Base-by-base conservation (phyloP, 2,329 filamentous ascomycete genomes). In the Aspergillus quadrilineatus region DNA sequence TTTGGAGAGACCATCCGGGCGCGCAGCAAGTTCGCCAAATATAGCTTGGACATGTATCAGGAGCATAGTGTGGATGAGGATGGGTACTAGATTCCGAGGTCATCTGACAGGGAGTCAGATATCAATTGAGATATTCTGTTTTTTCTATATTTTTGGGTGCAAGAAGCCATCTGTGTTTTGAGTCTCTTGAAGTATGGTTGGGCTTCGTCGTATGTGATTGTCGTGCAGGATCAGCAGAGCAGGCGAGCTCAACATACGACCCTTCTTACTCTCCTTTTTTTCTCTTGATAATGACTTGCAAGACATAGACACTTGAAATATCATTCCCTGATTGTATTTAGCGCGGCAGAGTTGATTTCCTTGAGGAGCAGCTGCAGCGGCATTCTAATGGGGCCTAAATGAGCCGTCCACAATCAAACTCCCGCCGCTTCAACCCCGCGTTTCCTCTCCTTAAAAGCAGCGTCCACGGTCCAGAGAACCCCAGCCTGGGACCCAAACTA, bases 11-110 rank as follows among this genome's bases (percentile, higher is more conserved):
- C 48, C 4, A 65, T 76, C 29, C 62, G 75, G 15, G 60, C 65
- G 36, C 57, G 66, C 39, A 76, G 71, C 60, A 58, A 66, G 34
- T 75, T 74, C 63, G 73, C 72, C 9, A 64, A 62, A 39, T 67
- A 73, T 49, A 69, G 66, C 45, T 46, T 67, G 57, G 56, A 62
- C 41, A 62, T 69, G 32, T 68, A 69, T 55, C 47, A 61, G 29
- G 63, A 67, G 42, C 65, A 67, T 43, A 63, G 60, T 15, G 61
- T 69, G 7, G 66, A 70, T 15, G 64, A 63, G 53, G 55, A 62
- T 37, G 65, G 65, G n/a, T 63, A 63, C 50, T 65, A 55, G 57
- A 39, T 46, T 45, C 34, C 15, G 37, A 34, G 22, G 22, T 22
- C 22, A 22, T 22, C 22, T 22, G 22, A 22, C 22, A 22, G 22